These are phyloP conservation scores for Clitocybe nebularis DNA, from an alignment of 1,284 basidiomycete genomes.

Conservation along the genomic window DNA sequence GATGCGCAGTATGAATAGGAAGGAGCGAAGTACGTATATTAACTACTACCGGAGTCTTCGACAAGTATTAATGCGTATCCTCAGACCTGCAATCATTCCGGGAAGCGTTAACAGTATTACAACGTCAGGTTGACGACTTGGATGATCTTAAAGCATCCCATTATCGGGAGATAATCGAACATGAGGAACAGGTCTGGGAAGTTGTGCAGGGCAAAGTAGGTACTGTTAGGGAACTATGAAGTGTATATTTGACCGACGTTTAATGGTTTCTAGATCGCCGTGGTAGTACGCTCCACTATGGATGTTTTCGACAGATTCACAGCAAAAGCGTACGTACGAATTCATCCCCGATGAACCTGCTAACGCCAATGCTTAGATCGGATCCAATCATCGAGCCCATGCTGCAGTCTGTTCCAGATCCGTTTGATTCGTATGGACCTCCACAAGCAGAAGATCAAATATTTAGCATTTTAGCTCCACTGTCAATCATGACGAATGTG, in stretches of 20 bases:
- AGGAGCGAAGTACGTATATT: constrained; percentile 71
- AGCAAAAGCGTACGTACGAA: constrained; percentile 73
- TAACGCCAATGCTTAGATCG: constrained; percentile 43
- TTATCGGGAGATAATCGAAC: constrained; percentile 86
- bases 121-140: constrained; percentile 85
- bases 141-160: constrained; percentile 78
- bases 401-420: constrained; percentile 86
- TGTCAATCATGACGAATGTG: constrained; percentile 65
- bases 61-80: constrained; percentile 8
- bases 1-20: constrained; percentile 78
- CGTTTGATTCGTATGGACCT: constrained; percentile 90
- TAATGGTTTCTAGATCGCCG: constrained; percentile 46
- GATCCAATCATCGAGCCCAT: constrained; percentile 91
- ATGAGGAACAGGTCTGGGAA: constrained; percentile 93
- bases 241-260: neutral
- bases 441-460: constrained; percentile 87
- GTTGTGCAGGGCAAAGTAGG: constrained; percentile 78
- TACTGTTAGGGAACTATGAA: constrained; percentile 2
- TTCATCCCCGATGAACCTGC: constrained; percentile 13
- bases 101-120: constrained; percentile 77
- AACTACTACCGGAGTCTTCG: constrained; percentile 1
- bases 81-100: constrained; percentile 83
- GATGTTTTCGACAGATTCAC: constrained; percentile 82
- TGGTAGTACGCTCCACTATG: constrained; percentile 76
- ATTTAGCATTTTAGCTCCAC: constrained; percentile 85